Conservation (phyloP, 2,329 filamentous ascomycete species). For the Amesomyces nigricolor region DNA sequence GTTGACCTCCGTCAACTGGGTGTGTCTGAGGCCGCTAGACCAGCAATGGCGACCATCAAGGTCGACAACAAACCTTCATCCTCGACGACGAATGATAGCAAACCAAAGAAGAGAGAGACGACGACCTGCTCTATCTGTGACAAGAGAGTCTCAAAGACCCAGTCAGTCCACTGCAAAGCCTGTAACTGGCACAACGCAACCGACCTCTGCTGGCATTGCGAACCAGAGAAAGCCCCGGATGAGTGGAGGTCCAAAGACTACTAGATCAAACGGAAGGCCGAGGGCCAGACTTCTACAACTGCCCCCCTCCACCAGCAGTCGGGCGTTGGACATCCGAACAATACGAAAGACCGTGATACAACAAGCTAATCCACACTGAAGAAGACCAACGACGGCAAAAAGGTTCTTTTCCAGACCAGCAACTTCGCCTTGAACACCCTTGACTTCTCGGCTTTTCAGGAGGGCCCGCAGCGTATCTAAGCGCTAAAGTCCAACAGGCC, state of each 20-base stretch:
- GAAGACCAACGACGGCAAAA: too few species aligned
- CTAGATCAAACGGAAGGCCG: not conserved
- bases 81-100: too few species aligned
- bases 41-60: not conserved
- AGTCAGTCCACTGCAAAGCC: not conserved
- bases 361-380: too few species aligned
- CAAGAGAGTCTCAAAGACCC: not conserved
- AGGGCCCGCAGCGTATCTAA: not conserved
- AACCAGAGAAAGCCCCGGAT: not conserved
- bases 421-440: not conserved
- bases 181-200: not conserved
- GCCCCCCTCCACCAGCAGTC: not conserved
- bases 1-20: not conserved
- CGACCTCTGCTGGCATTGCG: not conserved
- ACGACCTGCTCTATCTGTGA: too few species aligned
- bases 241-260: not conserved
- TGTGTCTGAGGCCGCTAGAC: not conserved
- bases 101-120: not conserved
- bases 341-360: not conserved
- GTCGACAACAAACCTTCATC: not conserved
- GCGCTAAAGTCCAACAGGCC: slow-evolving; percentile 3
- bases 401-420: too few species aligned
- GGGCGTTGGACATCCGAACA: not conserved
- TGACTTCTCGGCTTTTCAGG: not conserved
- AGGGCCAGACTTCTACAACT: not conserved